Evolutionary conservation across 345 rosid genomes (phyloP), one percentile per base, ranked within the genome.

Genomic region (Brassica incana): DNA sequence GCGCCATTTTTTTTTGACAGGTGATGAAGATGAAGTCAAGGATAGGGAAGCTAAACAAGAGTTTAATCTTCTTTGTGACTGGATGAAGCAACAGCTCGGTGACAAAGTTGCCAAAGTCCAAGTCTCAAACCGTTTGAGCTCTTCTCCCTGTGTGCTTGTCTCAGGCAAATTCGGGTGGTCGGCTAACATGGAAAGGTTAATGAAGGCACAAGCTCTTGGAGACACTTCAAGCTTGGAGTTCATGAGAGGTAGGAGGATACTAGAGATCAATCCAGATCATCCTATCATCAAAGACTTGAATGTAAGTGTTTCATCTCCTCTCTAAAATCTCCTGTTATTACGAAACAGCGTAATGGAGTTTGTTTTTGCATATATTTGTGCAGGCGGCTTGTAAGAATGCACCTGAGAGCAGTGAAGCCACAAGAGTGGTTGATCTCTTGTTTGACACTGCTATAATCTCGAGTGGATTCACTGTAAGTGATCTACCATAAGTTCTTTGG

Each of bases 151-250:
- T 59, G 99, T 93, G 65, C 98, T 96, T 78, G 99, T 96, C 71
- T 93, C 97, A 61, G 98, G 98, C 69, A 93, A 93, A 80, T 96
- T 96, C 71, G 97, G 99, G 11, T 96, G 99, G 99, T 96, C 97
- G 18, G 98, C 98, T 45, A 96, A 96, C 73, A 96, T 96, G 99
- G 99, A 96, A 82, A 96, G 99, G 85, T 72, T 96, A 84, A 96
- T 96, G 99, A 93, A 93, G 85, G 99, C 99, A 50, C 99, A 96
- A 86, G 93, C 99, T 40, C 97, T 96, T 50, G 97, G 98, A 48
- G 99, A 96, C 71, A 88, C 95, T 68, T 85, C 97, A 27, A 96
- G 97, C 86, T 84, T 96, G 92, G 98, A 93, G 83, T 96, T 96
- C 85, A 93, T 93, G 99, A 87, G 97, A 81, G 98, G 99, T 40